Evolutionary conservation across 2,329 filamentous ascomycete species (phyloP), one percentile per base, ranked within the genome.

Genomic region (Podosphaera leucotricha): DNA sequence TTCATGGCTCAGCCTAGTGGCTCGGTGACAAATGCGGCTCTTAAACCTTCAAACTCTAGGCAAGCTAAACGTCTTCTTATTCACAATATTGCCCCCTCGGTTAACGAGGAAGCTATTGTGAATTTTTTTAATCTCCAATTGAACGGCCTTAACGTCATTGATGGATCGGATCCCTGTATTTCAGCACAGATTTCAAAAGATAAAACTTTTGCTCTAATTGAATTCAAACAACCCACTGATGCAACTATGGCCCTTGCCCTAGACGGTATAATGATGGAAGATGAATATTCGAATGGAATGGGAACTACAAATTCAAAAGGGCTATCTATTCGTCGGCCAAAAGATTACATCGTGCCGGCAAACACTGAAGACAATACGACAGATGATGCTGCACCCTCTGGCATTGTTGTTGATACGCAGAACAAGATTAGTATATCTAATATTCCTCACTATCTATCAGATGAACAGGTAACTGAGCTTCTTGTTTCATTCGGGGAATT

Each of bases 71-170:
- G 92, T 52, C 72, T 99, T 20, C 74, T 98, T 52, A 73, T 86
- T 24, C 77, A 84, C 63, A 93, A 92, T 57, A 62, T 98, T 13
- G 80, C 87, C 2, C 55, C 70, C 1, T 70, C 66, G 20, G 70
- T 71, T n/a, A 81, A 73, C 13, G 83, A 92, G 47, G 86, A 93
- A 44, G 66, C 64, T 49, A 60, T 98, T 36, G 64, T 79, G 47
- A 70, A 75, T 19, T 98, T 94, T 64, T 94, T 98, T 70, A 98
- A 98, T 57, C 68, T 93, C 20, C 86, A 95, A 60, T 71, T 99
- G 43, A 95, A 98, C 55, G 85, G 86, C n/a, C 66, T 98, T 40
- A 99, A 98, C 55, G 80, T 94, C 30, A 75, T 92, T 43, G 77
- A 84, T 51, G 77, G 74, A 50, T 71, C 72, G 40, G 86, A 95